Evolutionary conservation across 208 protist species (phyloP).

Genomic region (Jaenimonas drosophilae): DNA sequence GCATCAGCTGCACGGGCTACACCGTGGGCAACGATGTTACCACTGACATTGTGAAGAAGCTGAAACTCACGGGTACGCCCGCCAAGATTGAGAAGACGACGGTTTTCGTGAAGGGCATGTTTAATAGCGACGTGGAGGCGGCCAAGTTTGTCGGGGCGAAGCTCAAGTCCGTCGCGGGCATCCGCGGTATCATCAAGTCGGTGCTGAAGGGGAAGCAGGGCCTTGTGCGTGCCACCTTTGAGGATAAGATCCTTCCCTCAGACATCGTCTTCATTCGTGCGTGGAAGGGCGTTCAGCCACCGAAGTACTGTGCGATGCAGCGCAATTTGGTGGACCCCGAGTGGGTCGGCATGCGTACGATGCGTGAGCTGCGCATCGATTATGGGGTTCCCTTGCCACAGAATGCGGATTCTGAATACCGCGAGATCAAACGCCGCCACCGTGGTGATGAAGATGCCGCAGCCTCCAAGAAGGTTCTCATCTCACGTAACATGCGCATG

Average conservation of each 20-base stretch:
- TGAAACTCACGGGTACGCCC: conserved; percentile 97
- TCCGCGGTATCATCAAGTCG: conserved; percentile 98
- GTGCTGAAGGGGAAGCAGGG: conserved; percentile 89
- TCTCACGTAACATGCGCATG: conserved; percentile 78
- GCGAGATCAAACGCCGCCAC: conserved; percentile 77
- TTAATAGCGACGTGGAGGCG: conserved; percentile 90
- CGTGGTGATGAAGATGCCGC: conserved; percentile 31
- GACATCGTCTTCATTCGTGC: conserved; percentile 99
- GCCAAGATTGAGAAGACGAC: conserved; percentile 98
- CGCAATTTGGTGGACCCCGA: conserved; percentile 81
- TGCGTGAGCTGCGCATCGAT: conserved; percentile 80
- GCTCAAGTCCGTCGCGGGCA: conserved; percentile 96
- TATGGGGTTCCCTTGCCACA: conserved; percentile 37
- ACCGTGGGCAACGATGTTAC: conserved; percentile 94
- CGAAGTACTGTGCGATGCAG: conserved; percentile 96
- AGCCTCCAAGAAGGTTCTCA: conserved; percentile 23
- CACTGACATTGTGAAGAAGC: conserved; percentile 98
- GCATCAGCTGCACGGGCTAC: conserved; percentile 94
- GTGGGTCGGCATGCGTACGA: conserved; percentile 79
- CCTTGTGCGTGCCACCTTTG: conserved; percentile 97
- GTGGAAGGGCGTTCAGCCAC: conserved; percentile 95
- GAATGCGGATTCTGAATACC: conserved; percentile 69
- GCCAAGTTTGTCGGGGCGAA: conserved; percentile 98
- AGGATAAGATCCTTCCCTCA: conserved; percentile 97
- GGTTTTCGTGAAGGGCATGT: conserved; percentile 96